Evolutionary conservation across 257 asterid genomes (phyloP), one percentile per base, ranked within the genome.

Genomic region (Solanum ossicruentum): DNA sequence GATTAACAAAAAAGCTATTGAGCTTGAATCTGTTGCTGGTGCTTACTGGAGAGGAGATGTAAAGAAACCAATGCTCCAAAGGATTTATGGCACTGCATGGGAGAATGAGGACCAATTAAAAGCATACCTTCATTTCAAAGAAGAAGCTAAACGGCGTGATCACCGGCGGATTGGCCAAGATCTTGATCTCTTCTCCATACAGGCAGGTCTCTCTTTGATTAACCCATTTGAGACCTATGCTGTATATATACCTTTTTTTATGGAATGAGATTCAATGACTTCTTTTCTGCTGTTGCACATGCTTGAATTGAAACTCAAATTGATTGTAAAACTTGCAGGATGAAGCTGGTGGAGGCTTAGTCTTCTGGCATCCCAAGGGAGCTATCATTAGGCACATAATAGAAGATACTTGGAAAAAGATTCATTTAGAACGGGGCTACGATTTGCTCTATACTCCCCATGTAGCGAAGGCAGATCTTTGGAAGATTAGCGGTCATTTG

Each of bases 41-140:
- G 99, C 99, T 82, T 96, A 96, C 92, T 96, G 99, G 99, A 91
- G 99, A 91, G 98, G 99, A 87, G 98, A 96, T 84, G 90, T 89
- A 78, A 88, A 90, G 84, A 95, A 88, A 86, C 97, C 97, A 60
- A 95, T 96, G 99, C 92, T 96, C 87, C 99, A 96, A 89, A 92
- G 99, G 84, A 93, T 96, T 85, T 96, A 96, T 87, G 99, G 99
- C 77, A 96, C 99, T 3, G 99, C 99, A 45, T 96, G 99, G 99
- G 99, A 96, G 92, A 92, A 89, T 86, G 98, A 93, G 91, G 95
- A 93, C 79, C 98, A 96, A 85, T 91, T 96, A 47, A 95, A 92
- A 90, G 97, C 98, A 72, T 96, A 95, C 83, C 91, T 90, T 85
- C 95, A 95, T 86, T 93, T 96, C 89, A 95, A 95, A 89, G 98